phyloP scores from a whole-genome alignment of 2,329 filamentous ascomycete genomes.

The Phoma herbarum region DNA sequence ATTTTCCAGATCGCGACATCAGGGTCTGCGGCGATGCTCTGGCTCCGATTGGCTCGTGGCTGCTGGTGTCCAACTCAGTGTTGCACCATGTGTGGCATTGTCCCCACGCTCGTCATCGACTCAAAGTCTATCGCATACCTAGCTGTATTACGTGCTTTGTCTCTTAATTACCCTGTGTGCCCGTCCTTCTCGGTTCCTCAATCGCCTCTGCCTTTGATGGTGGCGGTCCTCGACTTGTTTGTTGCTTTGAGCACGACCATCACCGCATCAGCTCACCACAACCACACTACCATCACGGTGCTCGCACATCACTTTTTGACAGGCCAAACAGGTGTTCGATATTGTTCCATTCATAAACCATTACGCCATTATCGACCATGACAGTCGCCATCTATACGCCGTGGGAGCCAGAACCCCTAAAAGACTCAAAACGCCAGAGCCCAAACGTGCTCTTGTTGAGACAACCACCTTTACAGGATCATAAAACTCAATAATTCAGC shows the following conservation, averaged over 20 bases:
- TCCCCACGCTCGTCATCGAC: constrained; percentile 27
- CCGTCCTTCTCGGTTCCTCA: neutral
- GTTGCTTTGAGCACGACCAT: neutral
- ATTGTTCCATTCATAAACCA: constrained; percentile 18
- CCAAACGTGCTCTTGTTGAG: constrained; percentile 3
- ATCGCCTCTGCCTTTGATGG: neutral
- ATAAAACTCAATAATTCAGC: constrained; percentile 21
- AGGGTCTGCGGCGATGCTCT: constrained; percentile 5
- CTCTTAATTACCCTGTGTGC: neutral
- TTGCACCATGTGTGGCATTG: constrained; percentile 17
- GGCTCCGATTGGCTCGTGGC: neutral
- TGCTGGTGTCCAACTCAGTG: neutral
- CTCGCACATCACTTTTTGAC: constrained; percentile 2
- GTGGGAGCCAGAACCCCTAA: constrained; percentile 27
- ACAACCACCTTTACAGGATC: constrained; percentile 5
- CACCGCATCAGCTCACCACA: constrained; percentile 1
- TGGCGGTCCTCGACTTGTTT: neutral
- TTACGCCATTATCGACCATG: constrained; percentile 24
- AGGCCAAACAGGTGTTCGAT: neutral
- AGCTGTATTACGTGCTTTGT: neutral
- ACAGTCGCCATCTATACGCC: constrained; percentile 27
- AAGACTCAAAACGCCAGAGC: constrained; percentile 22
- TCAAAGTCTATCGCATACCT: neutral
- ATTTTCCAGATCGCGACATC: constrained; percentile 24
- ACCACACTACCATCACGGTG: constrained; percentile 32